Base-by-base conservation (phyloP, 352 stramenopile genomes). In the Globisporangium abappressorium region DNA sequence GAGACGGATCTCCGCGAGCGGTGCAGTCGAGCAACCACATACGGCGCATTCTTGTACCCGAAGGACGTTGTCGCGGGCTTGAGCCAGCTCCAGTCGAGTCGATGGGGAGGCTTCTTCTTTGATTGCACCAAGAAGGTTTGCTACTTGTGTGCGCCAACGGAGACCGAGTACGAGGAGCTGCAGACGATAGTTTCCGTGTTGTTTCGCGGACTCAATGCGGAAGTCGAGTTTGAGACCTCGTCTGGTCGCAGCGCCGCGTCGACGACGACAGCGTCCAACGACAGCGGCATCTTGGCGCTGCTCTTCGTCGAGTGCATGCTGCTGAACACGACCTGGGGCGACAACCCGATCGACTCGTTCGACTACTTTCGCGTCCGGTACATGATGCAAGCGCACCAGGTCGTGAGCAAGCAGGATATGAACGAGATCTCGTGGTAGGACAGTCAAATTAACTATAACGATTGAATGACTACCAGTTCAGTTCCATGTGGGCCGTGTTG, bases 301-400 rank as follows among this genome's bases (percentile, higher is more conserved):
- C 63, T 68, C 54, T 68, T 68, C 28, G 26, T 68, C 28, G 63
- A 68, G 41, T 57, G 36, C 18, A 57, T 62, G 53, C 26, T 68
- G 30, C 53, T 51, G 24, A 68, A 68, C 36, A 49, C 36, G 36
- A 62, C 62, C 18, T 68, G 62, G 62, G 62, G 53, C 5, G 36
- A 68, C 34, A 68, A 30, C 28, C 62, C 60, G 1, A 36, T 66
- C 30, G 47, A 66, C 33, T 58, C 60, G 47, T 47, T 66, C 47
- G 60, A 58, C 51, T 68, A 68, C 62, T 68, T 68, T 24, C 62
- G 62, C 36, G 24, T 68, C 14, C 62, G 62, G 12, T 68, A 62
- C 36, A 28, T 68, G 26, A 38, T 68, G 63, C 63, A 68, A 5
- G 53, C 62, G 22, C 28, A 62, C 26, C 34, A 68, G n/a, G 62